Conservation (phyloP, 306 rosid genomes). For the Acmispon strigosus region DNA sequence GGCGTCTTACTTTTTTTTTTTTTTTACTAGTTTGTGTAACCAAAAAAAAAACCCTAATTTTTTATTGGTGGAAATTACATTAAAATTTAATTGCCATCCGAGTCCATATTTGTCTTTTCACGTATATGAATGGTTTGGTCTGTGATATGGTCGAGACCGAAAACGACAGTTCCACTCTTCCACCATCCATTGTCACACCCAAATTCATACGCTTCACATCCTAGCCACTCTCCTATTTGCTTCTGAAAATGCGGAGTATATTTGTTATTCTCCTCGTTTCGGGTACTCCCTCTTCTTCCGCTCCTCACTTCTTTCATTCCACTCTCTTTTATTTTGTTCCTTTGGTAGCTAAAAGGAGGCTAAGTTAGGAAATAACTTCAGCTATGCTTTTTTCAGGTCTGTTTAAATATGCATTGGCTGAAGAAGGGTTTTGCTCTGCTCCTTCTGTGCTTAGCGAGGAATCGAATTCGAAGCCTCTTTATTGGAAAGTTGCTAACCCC, state of each 20-base stretch:
- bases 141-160: no score
- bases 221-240: not conserved
- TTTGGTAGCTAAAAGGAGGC: not conserved
- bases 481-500: slow-evolving; percentile 61
- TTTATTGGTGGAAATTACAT: no score
- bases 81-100: no score
- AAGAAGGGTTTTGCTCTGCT: slow-evolving; percentile 73
- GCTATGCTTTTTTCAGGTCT: slow-evolving; percentile 51
- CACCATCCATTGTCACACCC: not conserved
- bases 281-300: slow-evolving; percentile 10
- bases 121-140: no score
- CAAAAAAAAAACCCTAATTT: no score
- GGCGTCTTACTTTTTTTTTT: no score
- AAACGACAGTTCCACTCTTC: no score
- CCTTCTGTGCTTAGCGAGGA: slow-evolving; percentile 36
- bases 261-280: slow-evolving; percentile 23
- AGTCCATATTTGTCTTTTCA: no score
- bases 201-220: not conserved
- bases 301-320: not conserved
- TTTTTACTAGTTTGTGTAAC: no score
- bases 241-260: slow-evolving; percentile 22
- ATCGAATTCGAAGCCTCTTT: slow-evolving; percentile 42
- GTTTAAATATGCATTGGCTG: slow-evolving; percentile 30
- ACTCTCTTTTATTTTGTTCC: not conserved
- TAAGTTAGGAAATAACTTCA: no score